Base-by-base conservation (phyloP, 441 rosid genomes). In the Populus hybrid region DNA sequence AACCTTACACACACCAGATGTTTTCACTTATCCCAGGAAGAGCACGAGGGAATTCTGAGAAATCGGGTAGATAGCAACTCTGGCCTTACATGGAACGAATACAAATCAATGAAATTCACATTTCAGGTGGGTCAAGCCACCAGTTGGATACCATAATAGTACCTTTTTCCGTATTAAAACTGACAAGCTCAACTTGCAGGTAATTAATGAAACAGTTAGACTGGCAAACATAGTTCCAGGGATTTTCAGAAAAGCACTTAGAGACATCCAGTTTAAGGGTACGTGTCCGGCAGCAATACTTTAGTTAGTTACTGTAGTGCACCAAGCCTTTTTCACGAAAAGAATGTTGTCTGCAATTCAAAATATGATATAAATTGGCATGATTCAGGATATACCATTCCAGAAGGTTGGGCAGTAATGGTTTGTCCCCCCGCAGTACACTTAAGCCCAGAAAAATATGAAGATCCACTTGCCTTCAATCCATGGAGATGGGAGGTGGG, bases 381-480 rank as follows among this genome's bases (percentile, higher is more conserved):
- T 24, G 30, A 28, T 28, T 83, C 90, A 96, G 99, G 89, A 81
- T 88, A 85, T 85, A 94, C 96, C 46, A 90, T 96, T 82, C 98
- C 99, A 78, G 94, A 93, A 78, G 97, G 94, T 74, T 96, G 99
- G 99, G 97, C 92, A 23, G 89, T 96, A 30, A 96, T 96, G 98
- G 98, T 96, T 78, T 92, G 98, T 83, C 99, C 99, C 64, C 98
- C 99, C 38, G 99, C 98, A 70, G 94, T 94, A 80, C 99, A 96
- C 87, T 86, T 94, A 84, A 91, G 88, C 85, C 91, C 91, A 59
- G 84, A 73, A 72, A 92, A 77, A 78, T 94, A 92, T 78, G 87
- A 91, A 77, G 90, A 92, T 85, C 98, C 99, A 66, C 89, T 90
- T 14, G 73, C 88, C 81, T 96, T 94, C 80, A 91, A 91, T 83